Evolutionary conservation across 2,329 filamentous ascomycete genomes (phyloP), one percentile per base, ranked within the genome.

Genomic region (Coleophoma crateriformis): DNA sequence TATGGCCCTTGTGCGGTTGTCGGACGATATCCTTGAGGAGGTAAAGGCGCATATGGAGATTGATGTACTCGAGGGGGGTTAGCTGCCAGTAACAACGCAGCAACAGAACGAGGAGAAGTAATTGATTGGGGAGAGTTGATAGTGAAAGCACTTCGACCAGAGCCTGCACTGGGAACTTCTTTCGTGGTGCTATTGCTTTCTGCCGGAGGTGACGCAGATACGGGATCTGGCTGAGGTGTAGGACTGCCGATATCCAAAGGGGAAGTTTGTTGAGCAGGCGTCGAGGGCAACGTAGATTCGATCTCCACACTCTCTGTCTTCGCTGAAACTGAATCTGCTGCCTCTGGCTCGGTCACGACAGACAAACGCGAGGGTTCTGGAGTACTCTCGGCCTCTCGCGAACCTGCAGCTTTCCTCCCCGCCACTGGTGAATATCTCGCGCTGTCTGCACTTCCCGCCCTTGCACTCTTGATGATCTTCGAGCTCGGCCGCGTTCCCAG

Each of bases 401-500:
- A 27, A 27, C 22, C 20, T 22, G 20, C 27, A n/a, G 41, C 41
- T n/a, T 14, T n/a, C 20, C 54, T 41, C 27, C 60, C 60, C 59
- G 46, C 40, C 33, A 41, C 22, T 7, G 41, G 41, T 32, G 46
- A 50, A 47, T 48, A 49, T 39, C 47, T 49, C 46, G 39, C 38
- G n/a, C 48, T 40, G 34, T 58, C 58, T 35, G 50, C 38, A 45
- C 12, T 57, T 51, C 14, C 45, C 32, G 54, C 37, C 50, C 58
- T 63, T 45, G 60, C 57, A 49, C 64, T 64, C 61, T 71, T 75
- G 69, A 82, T 81, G 56, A 83, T 73, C 64, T 81, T 78, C 44
- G 77, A 69, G 19, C 76, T 77, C 12, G 90, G 90, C 58, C 84
- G 75, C 48, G 83, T 78, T 38, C 90, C 90, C 49, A 96, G 71